Conservation (phyloP, 202 grass and related monocot species). For the Setaria viridis region DNA sequence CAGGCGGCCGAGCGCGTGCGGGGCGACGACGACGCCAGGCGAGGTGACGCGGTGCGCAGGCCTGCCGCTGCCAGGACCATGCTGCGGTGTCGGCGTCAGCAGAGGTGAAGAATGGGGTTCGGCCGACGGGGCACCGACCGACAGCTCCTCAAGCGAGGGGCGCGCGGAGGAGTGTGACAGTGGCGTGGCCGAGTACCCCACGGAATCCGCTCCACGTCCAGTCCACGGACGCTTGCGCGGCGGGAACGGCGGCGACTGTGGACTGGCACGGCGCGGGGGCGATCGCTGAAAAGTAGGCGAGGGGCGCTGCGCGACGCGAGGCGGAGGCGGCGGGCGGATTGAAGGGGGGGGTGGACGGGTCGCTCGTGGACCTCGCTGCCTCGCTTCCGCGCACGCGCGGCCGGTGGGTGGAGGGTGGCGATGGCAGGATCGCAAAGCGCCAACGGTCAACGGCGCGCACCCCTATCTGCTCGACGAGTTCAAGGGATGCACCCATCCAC, state of each 20-base stretch:
- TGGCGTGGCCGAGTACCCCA: constrained; percentile 10
- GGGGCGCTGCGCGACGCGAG: background rate
- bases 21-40: background rate
- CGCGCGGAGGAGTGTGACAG: background rate
- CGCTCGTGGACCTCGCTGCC: background rate
- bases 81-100: background rate
- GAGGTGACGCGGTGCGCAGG: background rate
- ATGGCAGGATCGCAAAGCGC: background rate
- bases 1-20: background rate
- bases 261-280: background rate
- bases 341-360: background rate
- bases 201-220: background rate
- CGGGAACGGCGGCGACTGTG: background rate
- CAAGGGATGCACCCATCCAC: background rate
- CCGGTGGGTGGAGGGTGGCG: background rate
- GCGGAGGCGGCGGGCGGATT: background rate
- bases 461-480: background rate
- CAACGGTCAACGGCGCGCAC: constrained; percentile 30
- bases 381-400: background rate
- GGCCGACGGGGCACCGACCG: background rate
- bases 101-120: background rate
- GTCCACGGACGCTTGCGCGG: background rate
- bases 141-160: background rate
- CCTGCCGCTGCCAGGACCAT: background rate
- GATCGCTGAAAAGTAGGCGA: background rate